A percentile compares a stretch with the other conserved stretches of the same genome.
Evolutionary conservation across 495 filamentous ascomycete species (phyloP).

Genomic region (Talaromyces borbonicus): DNA sequence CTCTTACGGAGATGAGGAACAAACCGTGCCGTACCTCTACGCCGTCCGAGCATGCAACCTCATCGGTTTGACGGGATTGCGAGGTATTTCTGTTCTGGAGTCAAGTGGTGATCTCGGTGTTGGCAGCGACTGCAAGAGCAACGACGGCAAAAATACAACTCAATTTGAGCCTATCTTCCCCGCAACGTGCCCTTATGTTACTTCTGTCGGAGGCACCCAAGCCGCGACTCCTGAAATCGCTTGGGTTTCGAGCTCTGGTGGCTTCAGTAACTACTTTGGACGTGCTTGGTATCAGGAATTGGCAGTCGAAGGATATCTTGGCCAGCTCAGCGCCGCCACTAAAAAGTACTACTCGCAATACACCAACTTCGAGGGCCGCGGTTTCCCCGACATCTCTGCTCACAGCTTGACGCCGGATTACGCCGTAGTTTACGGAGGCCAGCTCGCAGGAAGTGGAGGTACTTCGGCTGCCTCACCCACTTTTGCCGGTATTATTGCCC

Average conservation of each 20-base stretch:
- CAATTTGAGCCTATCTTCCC: conserved; percentile 65
- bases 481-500: conserved; percentile 50
- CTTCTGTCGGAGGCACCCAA: conserved; percentile 58
- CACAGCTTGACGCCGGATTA: conserved; percentile 44
- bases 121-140: conserved; percentile 53
- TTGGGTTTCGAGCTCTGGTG: conserved; percentile 48
- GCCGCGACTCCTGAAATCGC: conserved; percentile 48
- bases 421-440: conserved; percentile 44
- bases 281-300: conserved; percentile 51
- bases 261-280: conserved; percentile 58
- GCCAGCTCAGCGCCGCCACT: conserved; percentile 32
- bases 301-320: conserved; percentile 50
- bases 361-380: conserved; percentile 51
- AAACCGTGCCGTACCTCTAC: conserved; percentile 52
- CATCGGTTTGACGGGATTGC: conserved; percentile 53
- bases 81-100: conserved; percentile 61
- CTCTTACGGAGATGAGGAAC: conserved; percentile 75
- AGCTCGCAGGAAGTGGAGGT: conserved; percentile 42
- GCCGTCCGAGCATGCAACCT: conserved; percentile 56
- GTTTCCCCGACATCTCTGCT: conserved; percentile 64
- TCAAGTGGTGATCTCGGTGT: conserved; percentile 66
- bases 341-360: conserved; percentile 30
- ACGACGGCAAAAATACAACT: conserved; percentile 56
- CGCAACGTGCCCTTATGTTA: conserved; percentile 63
- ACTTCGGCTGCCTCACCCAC: conserved; percentile 58